Evolutionary conservation across 345 rosid genomes (phyloP), one percentile per base, ranked within the genome.

Genomic region (Ceriops zippeliana): DNA sequence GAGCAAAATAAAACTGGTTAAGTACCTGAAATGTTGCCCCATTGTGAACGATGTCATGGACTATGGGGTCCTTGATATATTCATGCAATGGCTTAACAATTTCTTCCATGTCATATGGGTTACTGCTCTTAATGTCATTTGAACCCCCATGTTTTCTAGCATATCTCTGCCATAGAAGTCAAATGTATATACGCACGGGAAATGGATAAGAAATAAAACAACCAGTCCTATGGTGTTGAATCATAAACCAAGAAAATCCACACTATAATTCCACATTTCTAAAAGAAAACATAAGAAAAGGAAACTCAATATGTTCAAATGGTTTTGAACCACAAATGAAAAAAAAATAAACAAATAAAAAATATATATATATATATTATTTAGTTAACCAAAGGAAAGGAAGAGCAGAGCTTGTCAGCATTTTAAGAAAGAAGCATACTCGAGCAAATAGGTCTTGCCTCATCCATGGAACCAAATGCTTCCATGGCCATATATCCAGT

Each of bases 401-500:
- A 13, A 30, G 35, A 60, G 22, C 16, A 27, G 49, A 46, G 11
- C 17, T 22, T 22, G 24, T n/a, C 24, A 5, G 58, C 16, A 66
- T n/a, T 20, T 16, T 51, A 68, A 49, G 65, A 11, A 37, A 65
- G 57, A 73, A 11, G 56, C 82, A 69, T 89, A 95, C 99, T 87
- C 96, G 85, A 67, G 86, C 78, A 84, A 91, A 91, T 19, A 95
- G 82, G 82, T 95, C 99, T 81, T 91, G 86, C 74, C 96, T 86
- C 97, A 95, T 95, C 99, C 96, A 90, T 30, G 97, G 96, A 72
- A 91, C 99, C 78, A 95, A 68, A 79, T 88, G 84, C 72, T 91
- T 95, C 97, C 99, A 95, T 35, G 97, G 99, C 99, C 99, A 95
- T 75, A 95, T 91, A 78, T 95, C 93, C 72, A 95, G 83, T 8